Evolutionary conservation across 495 filamentous ascomycete genomes (phyloP).

Genomic region (Neurospora sp.): DNA sequence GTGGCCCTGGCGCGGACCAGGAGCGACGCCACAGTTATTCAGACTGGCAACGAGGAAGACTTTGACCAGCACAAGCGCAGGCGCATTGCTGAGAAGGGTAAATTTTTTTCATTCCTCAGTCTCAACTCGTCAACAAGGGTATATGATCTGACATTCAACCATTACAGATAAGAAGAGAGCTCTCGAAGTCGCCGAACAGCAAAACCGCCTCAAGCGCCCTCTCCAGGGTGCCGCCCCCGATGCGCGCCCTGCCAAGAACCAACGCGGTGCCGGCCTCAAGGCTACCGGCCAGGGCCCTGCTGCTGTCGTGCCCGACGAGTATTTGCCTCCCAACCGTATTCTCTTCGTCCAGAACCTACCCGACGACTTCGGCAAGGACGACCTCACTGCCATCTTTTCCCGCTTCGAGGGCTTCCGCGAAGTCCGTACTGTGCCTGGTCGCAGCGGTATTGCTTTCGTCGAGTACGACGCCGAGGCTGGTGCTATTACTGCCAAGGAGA

Average conservation of each 20-base stretch:
- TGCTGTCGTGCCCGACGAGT: conserved; percentile 87
- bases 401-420: conserved; percentile 93
- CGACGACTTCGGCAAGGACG: conserved; percentile 72
- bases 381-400: conserved; percentile 68
- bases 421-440: conserved; percentile 75
- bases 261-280: conserved; percentile 72
- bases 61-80: conserved; percentile 81
- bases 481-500: conserved; percentile 91
- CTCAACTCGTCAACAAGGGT: not conserved
- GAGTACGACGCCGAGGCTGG: conserved; percentile 88
- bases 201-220: conserved; percentile 72
- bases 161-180: conserved; percentile 80
- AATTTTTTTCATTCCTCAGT: conserved; percentile 8
- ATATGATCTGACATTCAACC: not conserved
- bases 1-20: conserved; percentile 74
- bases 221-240: conserved; percentile 43
- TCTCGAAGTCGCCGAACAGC: conserved; percentile 66
- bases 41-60: conserved; percentile 62
- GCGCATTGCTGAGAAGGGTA: conserved; percentile 85
- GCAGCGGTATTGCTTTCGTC: conserved; percentile 88
- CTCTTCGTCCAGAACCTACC: conserved; percentile 93
- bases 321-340: conserved; percentile 92
- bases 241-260: conserved; percentile 59
- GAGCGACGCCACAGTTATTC: conserved; percentile 79
- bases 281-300: conserved; percentile 57